Evolutionary conservation across 768 basidiomycete species (phyloP), one percentile per base, ranked within the genome.

Genomic region (Tylopilus sp.): DNA sequence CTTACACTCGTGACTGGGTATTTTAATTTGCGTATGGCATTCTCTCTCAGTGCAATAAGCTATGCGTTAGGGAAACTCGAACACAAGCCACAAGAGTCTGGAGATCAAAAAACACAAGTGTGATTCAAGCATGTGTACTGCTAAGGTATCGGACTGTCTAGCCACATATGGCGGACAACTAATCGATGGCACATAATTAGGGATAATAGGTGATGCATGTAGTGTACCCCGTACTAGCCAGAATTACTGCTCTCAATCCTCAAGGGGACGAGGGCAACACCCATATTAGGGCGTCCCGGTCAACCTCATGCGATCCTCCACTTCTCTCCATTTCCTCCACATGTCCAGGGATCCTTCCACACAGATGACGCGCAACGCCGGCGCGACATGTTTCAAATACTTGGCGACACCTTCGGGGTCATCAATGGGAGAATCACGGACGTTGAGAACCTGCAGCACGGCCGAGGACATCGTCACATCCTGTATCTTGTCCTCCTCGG

Each of bases 321-420:
- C 62, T 8, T 65, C 64, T 36, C 58, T 54, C 65, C 65, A 66
- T 20, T 52, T 69, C n/a, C 42, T 57, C 65, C 62, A 67, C 46
- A 64, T 57, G 15, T 66, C 67, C 53, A 64, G 39, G 21, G 57
- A 55, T 2, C 61, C 65, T 21, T 66, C 65, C 12, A 66, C 62
- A 36, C 53, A 56, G 11, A 67, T 62, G 3, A 55, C 54, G 9
- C 58, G 60, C 56, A 70, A 44, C 7, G 50, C 52, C 4, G 67
- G 67, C 1, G 65, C 59, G 18, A 62, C 43, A 10, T 47, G 53
- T 26, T 55, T 61, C 42, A 68, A 30, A 57, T 59, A 69, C 18
- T 47, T 40, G 40, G 66, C 67, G 1, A 68, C 67, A 31, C 52
- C 41, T 38, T 57, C 58, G 3, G 64, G 62, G 20, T 68, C 33